phyloP scores from a whole-genome alignment of 208 protist genomes.

The Leishmania lainsoni region DNA sequence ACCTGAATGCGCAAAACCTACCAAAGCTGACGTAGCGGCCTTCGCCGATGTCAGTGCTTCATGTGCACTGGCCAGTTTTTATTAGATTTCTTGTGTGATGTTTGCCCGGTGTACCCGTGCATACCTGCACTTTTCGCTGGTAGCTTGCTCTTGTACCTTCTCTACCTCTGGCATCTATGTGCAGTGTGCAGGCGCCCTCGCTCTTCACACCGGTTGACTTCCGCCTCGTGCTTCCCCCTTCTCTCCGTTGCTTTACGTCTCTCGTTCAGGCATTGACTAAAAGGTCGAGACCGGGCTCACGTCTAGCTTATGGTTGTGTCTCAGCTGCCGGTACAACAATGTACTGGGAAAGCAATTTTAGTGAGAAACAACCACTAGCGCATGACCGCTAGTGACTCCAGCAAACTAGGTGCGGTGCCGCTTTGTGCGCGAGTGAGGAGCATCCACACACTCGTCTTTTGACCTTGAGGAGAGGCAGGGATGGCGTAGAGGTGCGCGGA shows the following conservation, averaged over 20 bases:
- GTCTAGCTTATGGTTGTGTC: neutral
- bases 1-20: constrained; percentile 24
- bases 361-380: neutral
- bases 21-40: constrained; percentile 14
- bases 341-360: neutral
- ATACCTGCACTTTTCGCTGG: neutral
- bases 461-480: neutral
- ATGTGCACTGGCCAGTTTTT: neutral
- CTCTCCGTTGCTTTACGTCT: neutral
- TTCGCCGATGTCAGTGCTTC: no score
- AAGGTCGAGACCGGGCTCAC: neutral
- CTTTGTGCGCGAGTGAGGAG: neutral
- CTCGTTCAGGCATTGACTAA: neutral
- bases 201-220: neutral
- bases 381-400: neutral
- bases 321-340: neutral
- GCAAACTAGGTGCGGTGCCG: neutral
- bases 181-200: neutral
- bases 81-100: neutral
- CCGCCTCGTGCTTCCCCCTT: neutral
- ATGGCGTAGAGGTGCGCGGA: neutral
- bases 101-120: neutral
- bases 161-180: neutral
- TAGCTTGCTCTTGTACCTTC: neutral
- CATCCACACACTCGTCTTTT: neutral